phyloP scores from a whole-genome alignment of 306 rosid genomes.

The Styphnolobium japonicum region DNA sequence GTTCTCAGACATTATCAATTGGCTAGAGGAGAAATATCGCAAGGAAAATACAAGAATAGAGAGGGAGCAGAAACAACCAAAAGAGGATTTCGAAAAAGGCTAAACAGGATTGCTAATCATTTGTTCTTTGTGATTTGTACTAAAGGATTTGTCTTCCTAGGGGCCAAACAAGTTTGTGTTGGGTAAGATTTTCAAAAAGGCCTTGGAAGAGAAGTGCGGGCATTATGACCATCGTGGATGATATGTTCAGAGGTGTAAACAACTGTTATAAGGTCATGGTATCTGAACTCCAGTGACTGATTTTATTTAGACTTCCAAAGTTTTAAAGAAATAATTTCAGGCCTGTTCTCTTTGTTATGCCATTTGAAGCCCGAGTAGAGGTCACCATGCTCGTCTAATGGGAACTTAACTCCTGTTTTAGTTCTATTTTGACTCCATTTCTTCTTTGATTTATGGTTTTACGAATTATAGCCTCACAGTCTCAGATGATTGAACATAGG shows the following conservation, averaged over 20 bases:
- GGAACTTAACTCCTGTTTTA: neutral
- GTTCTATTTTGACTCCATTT: neutral
- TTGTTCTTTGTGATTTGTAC: neutral
- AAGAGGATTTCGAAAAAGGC: constrained; percentile 17
- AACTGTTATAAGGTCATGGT: neutral
- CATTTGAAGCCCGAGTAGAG: neutral
- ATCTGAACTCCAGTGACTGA: neutral
- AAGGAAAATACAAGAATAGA: constrained; percentile 37
- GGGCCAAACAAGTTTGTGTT: neutral
- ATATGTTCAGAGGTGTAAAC: neutral
- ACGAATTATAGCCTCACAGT: too few relatives aligned
- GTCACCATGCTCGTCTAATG: too few relatives aligned
- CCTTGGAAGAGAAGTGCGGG: neutral
- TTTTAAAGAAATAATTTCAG: neutral
- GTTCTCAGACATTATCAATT: constrained; percentile 44
- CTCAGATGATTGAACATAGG: too few relatives aligned
- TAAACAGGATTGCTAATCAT: neutral
- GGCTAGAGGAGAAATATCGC: constrained; percentile 41
- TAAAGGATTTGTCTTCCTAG: neutral
- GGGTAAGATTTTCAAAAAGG: neutral
- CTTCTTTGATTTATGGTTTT: neutral
- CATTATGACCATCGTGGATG: neutral
- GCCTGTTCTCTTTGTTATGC: neutral
- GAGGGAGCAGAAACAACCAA: constrained; percentile 31
- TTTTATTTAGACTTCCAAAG: neutral